Conservation (phyloP, 2,329 filamentous ascomycete species). For the Xylaria sp. region DNA sequence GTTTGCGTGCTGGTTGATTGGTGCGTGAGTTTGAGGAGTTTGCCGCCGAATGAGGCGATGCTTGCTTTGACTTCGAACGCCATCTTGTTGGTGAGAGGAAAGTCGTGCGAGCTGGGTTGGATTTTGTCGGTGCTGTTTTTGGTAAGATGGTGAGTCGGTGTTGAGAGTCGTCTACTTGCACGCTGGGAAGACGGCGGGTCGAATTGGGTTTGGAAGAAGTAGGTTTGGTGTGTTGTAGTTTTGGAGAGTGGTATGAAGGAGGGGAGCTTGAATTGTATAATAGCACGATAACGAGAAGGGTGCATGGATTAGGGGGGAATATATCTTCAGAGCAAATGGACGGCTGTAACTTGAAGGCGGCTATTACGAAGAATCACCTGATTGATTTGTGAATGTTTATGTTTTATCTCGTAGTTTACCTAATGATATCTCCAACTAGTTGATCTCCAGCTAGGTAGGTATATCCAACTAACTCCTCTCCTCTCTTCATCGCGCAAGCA, state of each 20-base stretch:
- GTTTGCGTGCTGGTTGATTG: constrained; percentile 80
- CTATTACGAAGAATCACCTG: too few species aligned
- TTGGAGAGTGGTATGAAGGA: not conserved
- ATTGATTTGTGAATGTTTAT: too few species aligned
- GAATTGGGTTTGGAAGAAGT: not conserved
- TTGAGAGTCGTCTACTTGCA: not conserved
- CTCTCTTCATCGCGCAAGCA: not conserved
- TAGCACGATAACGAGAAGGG: not conserved
- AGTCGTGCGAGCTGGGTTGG: not conserved
- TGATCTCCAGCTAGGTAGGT: not conserved
- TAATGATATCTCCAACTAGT: not conserved
- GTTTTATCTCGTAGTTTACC: not conserved
- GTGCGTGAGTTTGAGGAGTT: constrained; percentile 94
- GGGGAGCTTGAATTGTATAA: not conserved
- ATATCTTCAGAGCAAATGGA: too few species aligned
- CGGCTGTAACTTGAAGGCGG: too few species aligned
- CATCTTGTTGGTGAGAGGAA: constrained; percentile 62
- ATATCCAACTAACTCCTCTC: not conserved
- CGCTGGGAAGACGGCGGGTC: not conserved
- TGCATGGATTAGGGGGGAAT: not conserved
- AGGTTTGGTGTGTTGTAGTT: not conserved
- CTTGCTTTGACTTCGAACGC: constrained; percentile 88
- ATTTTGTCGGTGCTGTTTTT: not conserved
- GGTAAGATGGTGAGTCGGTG: not conserved
- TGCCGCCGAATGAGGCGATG: constrained; percentile 92